Conservation (phyloP, 805 yeast species). For the Wickerhamomyces xylosicus region DNA sequence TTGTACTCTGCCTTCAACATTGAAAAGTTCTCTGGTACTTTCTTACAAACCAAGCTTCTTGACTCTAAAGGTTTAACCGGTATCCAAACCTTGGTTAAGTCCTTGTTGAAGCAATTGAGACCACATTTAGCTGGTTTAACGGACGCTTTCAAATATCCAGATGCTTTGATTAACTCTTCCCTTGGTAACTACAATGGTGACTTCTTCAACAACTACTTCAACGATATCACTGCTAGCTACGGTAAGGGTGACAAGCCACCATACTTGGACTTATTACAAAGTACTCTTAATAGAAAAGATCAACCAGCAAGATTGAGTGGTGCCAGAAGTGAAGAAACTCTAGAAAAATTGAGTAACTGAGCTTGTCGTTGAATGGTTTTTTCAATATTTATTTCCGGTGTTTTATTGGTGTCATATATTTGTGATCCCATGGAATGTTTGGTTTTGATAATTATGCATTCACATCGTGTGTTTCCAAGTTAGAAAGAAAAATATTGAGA, state of each 20-base stretch:
- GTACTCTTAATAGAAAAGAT: slow-evolving; percentile 28
- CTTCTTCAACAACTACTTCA: slow-evolving; percentile 71
- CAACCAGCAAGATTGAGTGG: slow-evolving; percentile 26
- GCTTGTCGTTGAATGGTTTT: too few species aligned
- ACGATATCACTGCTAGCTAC: slow-evolving; percentile 42
- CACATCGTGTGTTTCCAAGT: too few species aligned
- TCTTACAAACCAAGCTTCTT: slow-evolving; percentile 54
- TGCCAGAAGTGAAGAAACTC: slow-evolving; percentile 19
- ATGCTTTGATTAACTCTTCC: slow-evolving; percentile 72
- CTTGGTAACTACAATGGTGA: slow-evolving; percentile 78
- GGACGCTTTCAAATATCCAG: slow-evolving; percentile 77
- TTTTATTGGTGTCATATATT: too few species aligned
- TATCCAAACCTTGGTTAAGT: slow-evolving; percentile 33
- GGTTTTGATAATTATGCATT: too few species aligned
- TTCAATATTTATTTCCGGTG: too few species aligned
- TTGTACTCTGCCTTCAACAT: slow-evolving; percentile 57
- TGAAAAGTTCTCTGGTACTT: slow-evolving; percentile 62
- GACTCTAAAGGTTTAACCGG: slow-evolving; percentile 36
- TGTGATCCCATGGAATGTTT: too few species aligned
- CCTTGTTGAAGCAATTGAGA: slow-evolving; percentile 41
- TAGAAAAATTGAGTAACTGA: slow-evolving; percentile 21
- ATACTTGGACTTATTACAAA: slow-evolving; percentile 30
- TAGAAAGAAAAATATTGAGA: too few species aligned
- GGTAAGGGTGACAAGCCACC: slow-evolving; percentile 39
- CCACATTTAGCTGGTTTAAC: slow-evolving; percentile 68